Evolutionary conservation across 305 asterid species (phyloP).

Genomic region (Solanum chacoense): DNA sequence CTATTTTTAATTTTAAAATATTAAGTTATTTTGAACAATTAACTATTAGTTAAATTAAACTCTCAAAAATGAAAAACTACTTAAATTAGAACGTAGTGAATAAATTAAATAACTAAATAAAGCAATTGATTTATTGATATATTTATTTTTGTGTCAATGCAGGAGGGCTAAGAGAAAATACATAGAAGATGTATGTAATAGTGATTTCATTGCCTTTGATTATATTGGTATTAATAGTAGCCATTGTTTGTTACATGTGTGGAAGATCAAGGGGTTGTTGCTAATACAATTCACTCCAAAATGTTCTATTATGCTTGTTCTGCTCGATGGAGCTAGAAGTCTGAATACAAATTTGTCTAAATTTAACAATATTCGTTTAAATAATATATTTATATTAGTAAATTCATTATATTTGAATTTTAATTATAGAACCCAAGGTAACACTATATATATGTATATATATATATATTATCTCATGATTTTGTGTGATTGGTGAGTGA

Average conservation of each 20-base stretch:
- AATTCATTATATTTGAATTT: neutral
- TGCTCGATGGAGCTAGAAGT: neutral
- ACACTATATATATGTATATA: too few species aligned
- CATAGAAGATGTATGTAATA: conserved; percentile 20
- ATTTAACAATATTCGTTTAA: neutral
- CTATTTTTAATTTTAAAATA: too few species aligned
- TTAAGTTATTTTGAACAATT: too few species aligned
- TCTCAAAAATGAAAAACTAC: too few species aligned
- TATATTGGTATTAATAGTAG: conserved; percentile 23
- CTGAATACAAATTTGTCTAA: neutral
- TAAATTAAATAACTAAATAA: neutral
- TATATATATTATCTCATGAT: too few species aligned
- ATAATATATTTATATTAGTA: neutral
- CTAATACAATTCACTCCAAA: neutral
- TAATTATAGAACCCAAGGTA: too few species aligned
- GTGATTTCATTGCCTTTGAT: conserved; percentile 37
- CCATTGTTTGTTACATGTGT: conserved; percentile 28
- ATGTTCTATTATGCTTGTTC: neutral
- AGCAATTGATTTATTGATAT: neutral
- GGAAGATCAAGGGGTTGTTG: neutral
- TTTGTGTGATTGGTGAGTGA: neutral
- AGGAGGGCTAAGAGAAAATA: neutral
- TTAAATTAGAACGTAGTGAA: too few species aligned
- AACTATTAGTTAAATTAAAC: neutral
- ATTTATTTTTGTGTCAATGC: neutral